Base-by-base conservation (phyloP, 768 basidiomycete species). In the Amanita polypyramis region DNA sequence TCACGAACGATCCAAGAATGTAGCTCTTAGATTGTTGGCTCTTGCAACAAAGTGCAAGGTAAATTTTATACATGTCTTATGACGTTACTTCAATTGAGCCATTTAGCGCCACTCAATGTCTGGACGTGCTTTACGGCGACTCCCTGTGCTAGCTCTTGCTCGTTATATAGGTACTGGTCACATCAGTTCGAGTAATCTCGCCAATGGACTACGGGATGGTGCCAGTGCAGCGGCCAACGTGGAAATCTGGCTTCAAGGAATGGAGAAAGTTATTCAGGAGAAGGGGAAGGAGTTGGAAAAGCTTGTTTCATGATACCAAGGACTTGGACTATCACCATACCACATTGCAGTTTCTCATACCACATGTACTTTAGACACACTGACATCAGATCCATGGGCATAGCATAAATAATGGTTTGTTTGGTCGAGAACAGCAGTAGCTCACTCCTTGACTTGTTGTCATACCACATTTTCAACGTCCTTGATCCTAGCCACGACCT, bases 81-180 rank as follows among this genome's bases (percentile, higher is more conserved):
- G 47, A 12, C 14, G 15, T 39, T 48, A 42, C 45, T 49, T 42
- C n/a, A 47, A 23, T 25, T 34, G 25, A 14, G 32, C 23, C 27
- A 5, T n/a, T 12, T 47, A 87, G 85, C 62, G 62, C 14, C 81
- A 91, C 60, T 76, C 76, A n/a, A 80, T 98, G 73, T 96, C 94
- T 12, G 96, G 96, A 11, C 82, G 96, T 30, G 83, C 89, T 1
- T 73, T 99, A 10, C 80, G 96, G 10, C 80, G 93, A 5, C 72
- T 99, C n/a, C 96, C 96, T 2, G 91, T 98, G 39, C 77, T 98
- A 15, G 90, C 94, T 1, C 79, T 96, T 39, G 90, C 95, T 3
- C 74, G 79, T 6, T 83, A 91, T 60, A 81, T 97, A 43, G 76
- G 82, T 23, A 64, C 72, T 12, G 74, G 77, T n/a, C 64, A 61